A percentile compares a stretch with the other conserved stretches of the same genome.
phyloP scores from a whole-genome alignment of 2,329 filamentous ascomycete species.

The Rugonectria rugulosa region DNA sequence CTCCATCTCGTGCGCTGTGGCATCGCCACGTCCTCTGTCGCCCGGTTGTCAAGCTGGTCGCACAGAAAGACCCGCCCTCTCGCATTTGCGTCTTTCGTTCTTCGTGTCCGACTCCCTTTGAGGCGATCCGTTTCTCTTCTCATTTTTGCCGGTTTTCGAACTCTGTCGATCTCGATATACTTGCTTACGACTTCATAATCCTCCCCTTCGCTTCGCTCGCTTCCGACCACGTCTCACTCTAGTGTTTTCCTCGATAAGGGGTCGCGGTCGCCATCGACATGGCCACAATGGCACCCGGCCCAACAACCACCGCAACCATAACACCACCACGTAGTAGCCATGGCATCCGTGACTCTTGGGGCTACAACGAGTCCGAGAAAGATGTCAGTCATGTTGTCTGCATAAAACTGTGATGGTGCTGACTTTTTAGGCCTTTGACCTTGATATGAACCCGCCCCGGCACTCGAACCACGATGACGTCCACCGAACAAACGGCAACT shows the following conservation, averaged over 20 bases:
- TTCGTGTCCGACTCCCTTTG: background rate
- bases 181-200: background rate
- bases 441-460: conserved; percentile 25
- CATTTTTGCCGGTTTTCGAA: background rate
- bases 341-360: conserved; percentile 56
- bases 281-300: conserved; percentile 61
- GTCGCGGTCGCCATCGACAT: conserved; percentile 49
- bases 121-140: background rate
- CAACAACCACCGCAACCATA: conserved; percentile 56
- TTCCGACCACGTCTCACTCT: conserved; percentile 1
- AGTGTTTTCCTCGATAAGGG: conserved; percentile 25
- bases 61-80: conserved; percentile 20
- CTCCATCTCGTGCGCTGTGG: conserved; percentile 7
- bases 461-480: conserved; percentile 28
- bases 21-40: conserved; percentile 16
- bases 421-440: conserved; percentile 29
- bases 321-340: conserved; percentile 59
- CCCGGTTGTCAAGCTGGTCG: conserved; percentile 23
- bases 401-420: background rate
- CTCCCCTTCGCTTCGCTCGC: conserved; percentile 3
- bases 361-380: conserved; percentile 42
- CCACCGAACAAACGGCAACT: conserved; percentile 37
- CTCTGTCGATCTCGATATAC: background rate
- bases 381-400: conserved; percentile 46
- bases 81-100: conserved; percentile 21